These are phyloP conservation scores for Torulaspora globosa DNA, from an alignment of 1,139 yeast genomes.

Conservation along the genomic window DNA sequence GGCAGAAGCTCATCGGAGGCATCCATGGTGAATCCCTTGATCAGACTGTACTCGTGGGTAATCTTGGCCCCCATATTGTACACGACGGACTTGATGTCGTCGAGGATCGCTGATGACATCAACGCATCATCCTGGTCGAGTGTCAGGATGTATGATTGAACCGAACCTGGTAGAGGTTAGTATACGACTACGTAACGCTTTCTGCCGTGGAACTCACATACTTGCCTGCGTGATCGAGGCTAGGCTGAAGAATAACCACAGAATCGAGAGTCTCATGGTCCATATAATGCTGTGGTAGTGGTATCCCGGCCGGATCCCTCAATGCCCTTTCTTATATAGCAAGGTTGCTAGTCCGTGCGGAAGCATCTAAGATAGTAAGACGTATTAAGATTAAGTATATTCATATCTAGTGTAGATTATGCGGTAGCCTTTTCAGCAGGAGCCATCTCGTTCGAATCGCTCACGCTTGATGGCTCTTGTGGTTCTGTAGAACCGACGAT, in stretches of 20 bases:
- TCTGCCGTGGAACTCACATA: slow-evolving; percentile 2
- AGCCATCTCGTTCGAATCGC: slow-evolving; percentile 9
- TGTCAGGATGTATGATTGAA: slow-evolving; percentile 17
- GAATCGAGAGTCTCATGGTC: slow-evolving; percentile 1
- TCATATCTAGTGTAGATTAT: slow-evolving; percentile 1
- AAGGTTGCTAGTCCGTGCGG: slow-evolving; percentile 1
- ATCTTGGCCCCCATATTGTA: slow-evolving; percentile 56
- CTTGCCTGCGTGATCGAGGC: slow-evolving; percentile 7
- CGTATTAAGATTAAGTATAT: background rate
- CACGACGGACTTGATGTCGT: slow-evolving; percentile 17
- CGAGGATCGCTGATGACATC: slow-evolving; percentile 13
- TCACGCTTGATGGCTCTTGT: slow-evolving; percentile 11
- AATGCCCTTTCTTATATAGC: background rate
- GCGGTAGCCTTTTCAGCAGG: slow-evolving; percentile 11
- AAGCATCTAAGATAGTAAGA: background rate
- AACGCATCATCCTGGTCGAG: slow-evolving; percentile 10
- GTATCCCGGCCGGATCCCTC: background rate
- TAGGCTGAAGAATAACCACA: slow-evolving; percentile 2
- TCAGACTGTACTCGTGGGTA: slow-evolving; percentile 59
- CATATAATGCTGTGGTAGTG: background rate
- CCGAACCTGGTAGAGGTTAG: slow-evolving; percentile 6
- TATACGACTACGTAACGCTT: background rate
- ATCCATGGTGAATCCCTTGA: slow-evolving; percentile 56
- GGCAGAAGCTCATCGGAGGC: slow-evolving; percentile 16
- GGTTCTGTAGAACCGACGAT: slow-evolving; percentile 19